These are phyloP conservation scores for Tylopilus felleus DNA, from an alignment of 768 basidiomycete species.

Conservation along the genomic window DNA sequence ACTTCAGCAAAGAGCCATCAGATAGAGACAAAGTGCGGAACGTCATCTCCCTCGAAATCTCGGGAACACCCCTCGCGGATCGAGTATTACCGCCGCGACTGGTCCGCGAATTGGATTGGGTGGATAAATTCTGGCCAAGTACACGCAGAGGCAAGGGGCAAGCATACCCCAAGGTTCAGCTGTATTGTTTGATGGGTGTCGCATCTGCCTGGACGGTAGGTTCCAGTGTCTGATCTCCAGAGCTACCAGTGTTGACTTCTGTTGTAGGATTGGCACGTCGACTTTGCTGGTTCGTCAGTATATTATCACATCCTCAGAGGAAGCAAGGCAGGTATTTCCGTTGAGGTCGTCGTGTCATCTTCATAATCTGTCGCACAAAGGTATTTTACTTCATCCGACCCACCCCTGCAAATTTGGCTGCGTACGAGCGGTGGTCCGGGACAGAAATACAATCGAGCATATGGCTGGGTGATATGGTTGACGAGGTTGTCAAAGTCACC, in stretches of 20 bases:
- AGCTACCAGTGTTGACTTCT: background rate
- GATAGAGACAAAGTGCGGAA: constrained; percentile 86
- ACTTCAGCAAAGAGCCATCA: constrained; percentile 65
- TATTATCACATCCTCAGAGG: constrained; percentile 93
- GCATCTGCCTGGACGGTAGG: constrained; percentile 90
- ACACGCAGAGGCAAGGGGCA: constrained; percentile 70
- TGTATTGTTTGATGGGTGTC: constrained; percentile 97
- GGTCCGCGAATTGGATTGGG: constrained; percentile 92
- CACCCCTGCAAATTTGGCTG: constrained; percentile 77
- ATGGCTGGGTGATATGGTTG: constrained; percentile 92
- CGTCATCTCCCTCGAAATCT: constrained; percentile 93
- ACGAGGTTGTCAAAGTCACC: constrained; percentile 85
- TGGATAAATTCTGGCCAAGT: constrained; percentile 91
- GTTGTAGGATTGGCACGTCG: constrained; percentile 94
- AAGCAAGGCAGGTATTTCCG: constrained; percentile 55
- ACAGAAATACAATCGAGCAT: constrained; percentile 82
- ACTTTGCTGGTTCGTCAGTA: constrained; percentile 97
- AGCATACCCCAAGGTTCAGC: constrained; percentile 86
- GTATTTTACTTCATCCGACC: constrained; percentile 95
- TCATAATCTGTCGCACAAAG: constrained; percentile 36
- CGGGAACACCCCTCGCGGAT: constrained; percentile 77
- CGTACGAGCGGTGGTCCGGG: constrained; percentile 93
- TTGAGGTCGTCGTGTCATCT: background rate
- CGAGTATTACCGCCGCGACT: constrained; percentile 79
- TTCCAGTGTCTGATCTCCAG: constrained; percentile 8